These are phyloP conservation scores for Mollisiaceae sp. DNA, from an alignment of 2,329 filamentous ascomycete species.

Conservation along the genomic window DNA sequence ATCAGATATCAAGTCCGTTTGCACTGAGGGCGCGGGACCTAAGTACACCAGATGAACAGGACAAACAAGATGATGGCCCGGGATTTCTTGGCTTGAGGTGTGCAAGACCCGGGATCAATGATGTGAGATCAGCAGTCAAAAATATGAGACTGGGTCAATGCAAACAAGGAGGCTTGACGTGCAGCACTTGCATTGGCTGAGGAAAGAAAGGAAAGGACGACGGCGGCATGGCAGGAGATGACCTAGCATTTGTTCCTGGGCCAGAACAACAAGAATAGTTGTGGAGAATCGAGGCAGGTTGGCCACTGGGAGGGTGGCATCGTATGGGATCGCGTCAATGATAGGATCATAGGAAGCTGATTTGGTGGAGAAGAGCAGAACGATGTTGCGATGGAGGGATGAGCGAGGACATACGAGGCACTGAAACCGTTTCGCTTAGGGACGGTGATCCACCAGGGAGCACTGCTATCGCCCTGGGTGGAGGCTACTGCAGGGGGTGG, in stretches of 20 bases:
- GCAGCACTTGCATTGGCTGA: slow-evolving; percentile 21
- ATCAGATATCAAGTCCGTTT: slow-evolving; percentile 6
- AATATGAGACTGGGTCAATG: slow-evolving; percentile 23
- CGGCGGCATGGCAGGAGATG: not conserved
- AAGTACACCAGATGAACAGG: slow-evolving; percentile 2
- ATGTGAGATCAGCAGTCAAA: slow-evolving; percentile 14
- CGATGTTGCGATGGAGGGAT: not conserved
- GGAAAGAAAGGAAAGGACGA: slow-evolving; percentile 1
- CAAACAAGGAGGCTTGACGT: slow-evolving; percentile 17
- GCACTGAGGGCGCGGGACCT: not conserved
- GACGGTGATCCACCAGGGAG: not conserved
- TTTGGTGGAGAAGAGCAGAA: not conserved
- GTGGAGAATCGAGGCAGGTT: not conserved
- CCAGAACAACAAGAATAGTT: slow-evolving; percentile 3
- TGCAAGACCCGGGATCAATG: not conserved
- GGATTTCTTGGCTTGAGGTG: not conserved
- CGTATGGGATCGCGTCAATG: not conserved
- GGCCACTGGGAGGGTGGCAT: not conserved
- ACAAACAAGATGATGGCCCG: slow-evolving; percentile 1
- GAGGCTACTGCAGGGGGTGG: slow-evolving; percentile 5
- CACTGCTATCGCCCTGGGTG: not conserved
- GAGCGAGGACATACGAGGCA: not conserved
- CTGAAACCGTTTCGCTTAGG: slow-evolving; percentile 7
- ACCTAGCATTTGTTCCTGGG: not conserved
- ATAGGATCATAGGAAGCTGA: not conserved